Evolutionary conservation across 805 yeast genomes (phyloP), one percentile per base, ranked within the genome.

Genomic region (Ogataea haglerorum): DNA sequence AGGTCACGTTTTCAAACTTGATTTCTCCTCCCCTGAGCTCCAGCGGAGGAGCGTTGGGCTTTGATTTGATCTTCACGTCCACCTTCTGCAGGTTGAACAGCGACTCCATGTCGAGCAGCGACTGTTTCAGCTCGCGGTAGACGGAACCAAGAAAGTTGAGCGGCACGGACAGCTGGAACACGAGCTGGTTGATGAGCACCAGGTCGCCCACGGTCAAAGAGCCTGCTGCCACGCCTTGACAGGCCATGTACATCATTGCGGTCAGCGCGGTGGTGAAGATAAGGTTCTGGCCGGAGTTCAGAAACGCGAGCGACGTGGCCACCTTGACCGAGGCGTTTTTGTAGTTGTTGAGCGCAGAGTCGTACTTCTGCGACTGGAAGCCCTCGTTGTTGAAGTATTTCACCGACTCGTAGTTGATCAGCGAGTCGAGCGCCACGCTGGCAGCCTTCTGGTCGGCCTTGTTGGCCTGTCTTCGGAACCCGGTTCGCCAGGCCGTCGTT

Each of bases 201-300:
- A 93, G 70, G 60, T 93, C 99, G 51, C 99, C 99, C 15, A 93
- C 97, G 1, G 95, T 83, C 40, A 93, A 68, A 0, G 77, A 63
- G 0, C 96, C 96, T 3, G 75, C 63, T 10, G 88, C 80, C n/a
- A 93, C 93, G 19, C 98, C 98, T 40, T 80, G 78, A 54, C 96
- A 87, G 12, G 96, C 97, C 95, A 93, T 82, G 61, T 86, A 93
- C 99, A 93, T 93, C 95, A 93, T 93, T 2, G 82, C 85, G 1
- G 99, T 93, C 48, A 93, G 68, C 1, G 99, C 98, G 29, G 85
- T 64, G 0, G 97, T 86, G 65, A 85, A 85, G 23, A 85, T 85
- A 40, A 84, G 52, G 57, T 82, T 85, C 60, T 85, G 95, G 13
- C 95, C 95, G 0, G 88, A 72, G 49, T 85, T 85, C 46, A 85